Evolutionary conservation across 1,139 yeast genomes (phyloP).

Genomic region (Kodamaea ohmeri): DNA sequence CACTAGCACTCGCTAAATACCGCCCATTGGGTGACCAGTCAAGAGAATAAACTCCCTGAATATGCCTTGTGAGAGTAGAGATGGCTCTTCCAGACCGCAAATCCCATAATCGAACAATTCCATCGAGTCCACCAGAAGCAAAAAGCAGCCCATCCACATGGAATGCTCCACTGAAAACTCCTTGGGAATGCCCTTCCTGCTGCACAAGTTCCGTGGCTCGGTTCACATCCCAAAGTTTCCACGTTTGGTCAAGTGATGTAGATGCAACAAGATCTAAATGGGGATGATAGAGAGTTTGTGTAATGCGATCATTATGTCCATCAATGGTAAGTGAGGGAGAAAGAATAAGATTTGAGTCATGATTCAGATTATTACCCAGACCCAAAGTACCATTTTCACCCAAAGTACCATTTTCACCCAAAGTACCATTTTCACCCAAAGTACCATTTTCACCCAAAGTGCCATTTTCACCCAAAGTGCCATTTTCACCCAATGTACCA

Average conservation of each 20-base stretch:
- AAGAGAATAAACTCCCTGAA: constrained; percentile 64
- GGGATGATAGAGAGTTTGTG: constrained; percentile 69
- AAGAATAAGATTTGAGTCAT: background rate
- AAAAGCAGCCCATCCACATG: constrained; percentile 79
- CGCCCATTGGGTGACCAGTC: constrained; percentile 80
- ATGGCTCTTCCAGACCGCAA: constrained; percentile 72
- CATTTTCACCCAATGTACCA: background rate
- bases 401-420: constrained; percentile 1
- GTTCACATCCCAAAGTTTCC: constrained; percentile 82
- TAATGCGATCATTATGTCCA: constrained; percentile 58
- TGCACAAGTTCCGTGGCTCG: constrained; percentile 31
- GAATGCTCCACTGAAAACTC: constrained; percentile 59
- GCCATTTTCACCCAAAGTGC: background rate
- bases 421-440: background rate
- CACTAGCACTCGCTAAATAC: constrained; percentile 79
- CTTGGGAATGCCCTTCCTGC: constrained; percentile 89
- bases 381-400: constrained; percentile 3
- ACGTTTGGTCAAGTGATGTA: constrained; percentile 82
- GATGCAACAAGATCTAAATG: constrained; percentile 53
- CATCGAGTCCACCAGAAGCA: constrained; percentile 80
- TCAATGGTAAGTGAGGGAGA: constrained; percentile 15
- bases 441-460: background rate
- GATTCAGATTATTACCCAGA: background rate
- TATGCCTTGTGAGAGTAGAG: constrained; percentile 62
- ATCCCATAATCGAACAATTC: constrained; percentile 79